Evolutionary conservation across 176 grass and related monocot genomes (phyloP).

Genomic region (Thinopyrum elongatum): DNA sequence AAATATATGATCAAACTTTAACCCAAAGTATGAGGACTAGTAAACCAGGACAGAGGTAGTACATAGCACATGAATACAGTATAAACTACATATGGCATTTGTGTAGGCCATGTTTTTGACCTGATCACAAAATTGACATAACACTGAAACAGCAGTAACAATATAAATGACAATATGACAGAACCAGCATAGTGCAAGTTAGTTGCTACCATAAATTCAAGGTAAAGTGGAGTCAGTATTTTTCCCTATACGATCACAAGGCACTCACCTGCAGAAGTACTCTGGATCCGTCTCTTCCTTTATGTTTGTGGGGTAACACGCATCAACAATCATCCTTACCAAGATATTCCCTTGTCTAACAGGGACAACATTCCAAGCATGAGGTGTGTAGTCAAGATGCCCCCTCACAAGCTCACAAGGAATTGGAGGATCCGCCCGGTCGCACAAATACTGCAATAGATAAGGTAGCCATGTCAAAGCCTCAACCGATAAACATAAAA

Average conservation of each 20-base stretch:
- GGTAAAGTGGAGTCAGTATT: neutral
- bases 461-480: slow-evolving; percentile 24
- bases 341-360: slow-evolving; percentile 68
- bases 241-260: neutral
- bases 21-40: too few species aligned
- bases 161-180: neutral
- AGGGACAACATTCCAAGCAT: slow-evolving; percentile 96
- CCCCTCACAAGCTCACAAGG: slow-evolving; percentile 96
- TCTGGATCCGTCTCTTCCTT: slow-evolving; percentile 90
- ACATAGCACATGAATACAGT: neutral
- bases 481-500: slow-evolving; percentile 19
- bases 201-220: slow-evolving; percentile 9
- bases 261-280: slow-evolving; percentile 84
- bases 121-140: neutral
- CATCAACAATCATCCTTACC: slow-evolving; percentile 90
- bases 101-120: neutral
- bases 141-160: neutral
- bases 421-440: slow-evolving; percentile 86
- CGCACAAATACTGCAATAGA: slow-evolving; percentile 82
- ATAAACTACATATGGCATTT: neutral
- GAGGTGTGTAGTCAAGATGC: slow-evolving; percentile 91
- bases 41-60: too few species aligned
- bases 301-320: slow-evolving; percentile 93
- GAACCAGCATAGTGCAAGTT: neutral
- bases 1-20: too few species aligned